Conservation (phyloP, 108 stramenopile genomes). For the Stephanodiscus minutulus region DNA sequence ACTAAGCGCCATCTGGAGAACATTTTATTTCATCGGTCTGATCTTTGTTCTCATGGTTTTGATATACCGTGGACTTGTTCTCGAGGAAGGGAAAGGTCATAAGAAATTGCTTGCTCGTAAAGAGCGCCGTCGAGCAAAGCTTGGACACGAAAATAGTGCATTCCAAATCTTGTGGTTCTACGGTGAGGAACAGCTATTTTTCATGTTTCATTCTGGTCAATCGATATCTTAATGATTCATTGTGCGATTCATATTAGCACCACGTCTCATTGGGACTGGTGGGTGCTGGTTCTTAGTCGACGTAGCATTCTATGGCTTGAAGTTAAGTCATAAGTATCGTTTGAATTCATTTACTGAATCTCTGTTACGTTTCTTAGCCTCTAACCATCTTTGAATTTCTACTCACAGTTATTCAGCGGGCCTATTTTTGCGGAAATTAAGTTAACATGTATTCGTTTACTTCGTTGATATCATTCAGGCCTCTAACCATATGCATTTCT, state of each 20-base stretch:
- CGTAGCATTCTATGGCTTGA: slow-evolving; percentile 41
- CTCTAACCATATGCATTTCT: neutral
- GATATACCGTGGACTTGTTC: slow-evolving; percentile 27
- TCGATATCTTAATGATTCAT: neutral
- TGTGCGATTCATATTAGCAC: neutral
- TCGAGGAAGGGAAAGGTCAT: slow-evolving; percentile 20
- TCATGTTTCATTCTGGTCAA: too few relatives aligned
- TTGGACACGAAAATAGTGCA: slow-evolving; percentile 3
- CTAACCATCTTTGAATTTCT: too few relatives aligned
- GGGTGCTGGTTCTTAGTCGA: slow-evolving; percentile 31
- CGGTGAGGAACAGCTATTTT: neutral
- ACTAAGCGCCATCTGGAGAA: slow-evolving; percentile 19
- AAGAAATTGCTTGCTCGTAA: slow-evolving; percentile 10
- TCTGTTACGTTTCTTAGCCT: too few relatives aligned
- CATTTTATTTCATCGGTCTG: slow-evolving; percentile 32
- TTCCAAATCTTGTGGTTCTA: slow-evolving; percentile 8
- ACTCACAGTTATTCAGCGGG: slow-evolving; percentile 28
- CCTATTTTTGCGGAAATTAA: slow-evolving; percentile 24
- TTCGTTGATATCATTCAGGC: neutral
- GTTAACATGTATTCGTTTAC: neutral
- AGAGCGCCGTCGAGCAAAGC: slow-evolving; percentile 3
- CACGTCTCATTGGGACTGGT: slow-evolving; percentile 27
- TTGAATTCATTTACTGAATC: too few relatives aligned
- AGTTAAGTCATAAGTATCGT: too few relatives aligned
- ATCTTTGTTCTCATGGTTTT: slow-evolving; percentile 34